Base-by-base conservation (phyloP, 129 eudicot species). In the Mikania micrantha region DNA sequence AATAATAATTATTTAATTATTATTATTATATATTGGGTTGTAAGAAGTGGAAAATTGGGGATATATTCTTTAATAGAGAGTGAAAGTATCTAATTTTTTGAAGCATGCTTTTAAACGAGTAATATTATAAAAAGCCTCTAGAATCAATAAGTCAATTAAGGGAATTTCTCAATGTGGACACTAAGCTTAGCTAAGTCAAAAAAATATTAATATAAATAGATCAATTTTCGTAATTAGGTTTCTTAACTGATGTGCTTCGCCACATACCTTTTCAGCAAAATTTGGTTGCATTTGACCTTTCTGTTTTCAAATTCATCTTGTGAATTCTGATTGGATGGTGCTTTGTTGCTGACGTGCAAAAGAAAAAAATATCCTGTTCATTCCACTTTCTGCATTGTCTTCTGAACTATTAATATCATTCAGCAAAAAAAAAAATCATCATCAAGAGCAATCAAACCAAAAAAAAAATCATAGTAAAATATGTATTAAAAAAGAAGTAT, bases 311-410 rank as follows among this genome's bases (percentile, higher is more conserved):
- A 31, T 52, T 34, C 60, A 59, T 66, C 65, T 9, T 69, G 65
- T 32, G 61, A 56, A 16, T 53, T 61, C 29, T 29, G 57, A 44
- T 64, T 67, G 67, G 62, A 60, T 66, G 69, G 41, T 76, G 57
- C 72, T 44, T 34, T 60, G 72, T 24, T 36, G 74, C 66, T 70
- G 77, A 85, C 39, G 81, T 77, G 85, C 73, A 77, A 38, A 75
- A 28, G 41, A 29, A 77, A 27, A 40, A 44, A 73, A 70, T 77
- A 64, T 77, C 67, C 67, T 29, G 29, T 77, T 57, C 52, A 21
- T 77, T 71, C 69, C 20, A 71, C 73, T 71, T 71, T 71, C 57
- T 71, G 68, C 50, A 29, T 64, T 56, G 34, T 47, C 68, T 69
- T n/a, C 56, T 61, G 58, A 66, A 75, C 39, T 67, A 60, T 50